Evolutionary conservation across 1,284 basidiomycete species (phyloP), one percentile per base, ranked within the genome.

Genomic region (Leccinum subfulvum): DNA sequence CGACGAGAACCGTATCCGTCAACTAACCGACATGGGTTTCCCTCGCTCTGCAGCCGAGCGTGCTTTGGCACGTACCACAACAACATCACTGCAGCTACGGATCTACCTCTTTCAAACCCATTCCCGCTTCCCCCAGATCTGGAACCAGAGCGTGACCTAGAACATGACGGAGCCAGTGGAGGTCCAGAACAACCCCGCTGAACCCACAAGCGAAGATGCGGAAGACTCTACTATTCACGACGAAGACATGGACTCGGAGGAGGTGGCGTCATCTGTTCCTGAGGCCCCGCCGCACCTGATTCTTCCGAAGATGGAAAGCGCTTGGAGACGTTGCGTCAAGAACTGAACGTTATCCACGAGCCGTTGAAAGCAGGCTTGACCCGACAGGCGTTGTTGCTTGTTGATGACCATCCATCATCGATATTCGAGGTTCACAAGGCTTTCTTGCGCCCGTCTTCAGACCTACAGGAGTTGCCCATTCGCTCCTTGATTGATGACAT

Each of bases 11-110:
- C 86, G 89, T 35, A 86, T 98, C 55, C 84, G 86, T 57, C 90
- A 94, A 69, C 81, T 99, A 57, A 89, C 88, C 16, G 97, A 99
- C 68, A 99, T 99, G 97, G 97, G 97, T 57, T 99, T 99, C 79
- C 87, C 92, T 28, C 86, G 94, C 10, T 84, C 85, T 49, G 92
- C 94, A 3, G 93, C 92, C 1, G 90, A 93, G 71, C 85, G 88
- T 61, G 97, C 97, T 4, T 79, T 99, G 21, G 76, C 84, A 23
- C 90, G 95, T 26, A 89, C 90, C 86, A 91, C 65, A 98, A 98
- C 78, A 97, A 97, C 69, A 82, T 98, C 68, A 89, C 83, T 47
- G 88, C 91, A 6, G 97, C 97, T 2, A 91, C 97, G 0, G 97
- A 99, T 69, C 82, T 94, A 18, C 82, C 99, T 1, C 80, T 99